Percentiles rank a stretch among this genome's conserved stretches.
These are phyloP conservation scores for Trichoderma atroviride DNA, from an alignment of 2,329 filamentous ascomycete species.

Conservation along the genomic window DNA sequence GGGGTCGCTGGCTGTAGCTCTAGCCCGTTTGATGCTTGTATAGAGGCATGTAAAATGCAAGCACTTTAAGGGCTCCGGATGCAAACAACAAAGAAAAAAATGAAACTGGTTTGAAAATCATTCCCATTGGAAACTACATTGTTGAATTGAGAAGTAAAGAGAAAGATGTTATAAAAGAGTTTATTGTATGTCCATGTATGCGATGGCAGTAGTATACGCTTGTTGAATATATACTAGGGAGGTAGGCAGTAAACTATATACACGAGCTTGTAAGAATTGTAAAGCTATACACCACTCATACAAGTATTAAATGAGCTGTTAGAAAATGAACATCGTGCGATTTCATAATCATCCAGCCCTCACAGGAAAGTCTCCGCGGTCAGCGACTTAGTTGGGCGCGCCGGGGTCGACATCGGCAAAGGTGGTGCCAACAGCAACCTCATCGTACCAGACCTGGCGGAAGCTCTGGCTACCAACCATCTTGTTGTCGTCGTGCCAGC, in stretches of 20 bases:
- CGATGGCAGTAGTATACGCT: not conserved
- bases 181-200: not conserved
- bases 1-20: not conserved
- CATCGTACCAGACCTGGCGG: conserved; percentile 54
- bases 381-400: conserved; percentile 3
- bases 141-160: not conserved
- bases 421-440: conserved; percentile 48
- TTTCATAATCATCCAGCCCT: not conserved
- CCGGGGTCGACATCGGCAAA: conserved; percentile 36
- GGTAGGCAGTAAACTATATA: not conserved
- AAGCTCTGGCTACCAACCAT: conserved; percentile 47
- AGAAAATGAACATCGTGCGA: not conserved
- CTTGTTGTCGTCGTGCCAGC: conserved; percentile 49
- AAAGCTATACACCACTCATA: not conserved
- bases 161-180: too few relatives aligned
- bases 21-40: not conserved
- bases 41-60: not conserved
- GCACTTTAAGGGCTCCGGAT: not conserved
- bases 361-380: not conserved
- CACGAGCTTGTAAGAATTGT: not conserved
- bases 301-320: not conserved
- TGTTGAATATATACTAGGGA: not conserved
- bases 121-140: not conserved
- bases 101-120: not conserved
- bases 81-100: not conserved